These are phyloP conservation scores for Solanum dulcamara DNA, from an alignment of 257 asterid species.

Conservation along the genomic window DNA sequence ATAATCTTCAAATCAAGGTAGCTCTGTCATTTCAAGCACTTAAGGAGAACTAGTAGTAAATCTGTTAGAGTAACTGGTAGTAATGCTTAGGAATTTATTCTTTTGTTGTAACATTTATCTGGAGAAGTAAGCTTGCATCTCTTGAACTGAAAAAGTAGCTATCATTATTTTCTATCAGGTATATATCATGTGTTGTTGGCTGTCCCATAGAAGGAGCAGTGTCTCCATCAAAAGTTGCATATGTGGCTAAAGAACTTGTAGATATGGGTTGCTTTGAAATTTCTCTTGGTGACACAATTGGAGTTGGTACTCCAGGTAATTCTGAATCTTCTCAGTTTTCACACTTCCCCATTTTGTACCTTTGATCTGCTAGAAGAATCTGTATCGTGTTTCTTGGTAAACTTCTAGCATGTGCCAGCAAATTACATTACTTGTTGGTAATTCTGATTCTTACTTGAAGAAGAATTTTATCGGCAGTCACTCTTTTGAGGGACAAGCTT, in stretches of 20 bases:
- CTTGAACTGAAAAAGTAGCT: not conserved
- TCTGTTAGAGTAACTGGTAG: not conserved
- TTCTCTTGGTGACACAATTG: slow-evolving; percentile 92
- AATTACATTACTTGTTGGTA: not conserved
- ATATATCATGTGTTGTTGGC: slow-evolving; percentile 89
- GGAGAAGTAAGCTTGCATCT: not conserved
- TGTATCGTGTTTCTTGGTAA: not conserved
- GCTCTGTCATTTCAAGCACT: not conserved
- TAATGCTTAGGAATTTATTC: not conserved
- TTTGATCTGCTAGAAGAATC: not conserved
- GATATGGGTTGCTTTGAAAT: slow-evolving; percentile 88
- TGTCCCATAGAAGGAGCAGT: slow-evolving; percentile 94
- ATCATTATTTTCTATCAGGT: slow-evolving; percentile 32
- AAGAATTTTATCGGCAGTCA: not conserved
- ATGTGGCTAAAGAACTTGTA: slow-evolving; percentile 73
- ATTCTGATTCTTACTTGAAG: not conserved
- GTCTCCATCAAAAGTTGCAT: slow-evolving; percentile 69
- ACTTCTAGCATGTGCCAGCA: not conserved
- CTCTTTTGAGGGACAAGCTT: not conserved
- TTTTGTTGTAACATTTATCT: not conserved
- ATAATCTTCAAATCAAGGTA: not conserved
- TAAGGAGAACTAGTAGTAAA: not conserved
- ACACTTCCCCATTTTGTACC: not conserved
- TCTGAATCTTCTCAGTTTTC: not conserved
- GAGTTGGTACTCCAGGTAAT: slow-evolving; percentile 97